Evolutionary conservation across 768 basidiomycete species (phyloP), one percentile per base, ranked within the genome.

Genomic region (Kwoniella dendrophila): DNA sequence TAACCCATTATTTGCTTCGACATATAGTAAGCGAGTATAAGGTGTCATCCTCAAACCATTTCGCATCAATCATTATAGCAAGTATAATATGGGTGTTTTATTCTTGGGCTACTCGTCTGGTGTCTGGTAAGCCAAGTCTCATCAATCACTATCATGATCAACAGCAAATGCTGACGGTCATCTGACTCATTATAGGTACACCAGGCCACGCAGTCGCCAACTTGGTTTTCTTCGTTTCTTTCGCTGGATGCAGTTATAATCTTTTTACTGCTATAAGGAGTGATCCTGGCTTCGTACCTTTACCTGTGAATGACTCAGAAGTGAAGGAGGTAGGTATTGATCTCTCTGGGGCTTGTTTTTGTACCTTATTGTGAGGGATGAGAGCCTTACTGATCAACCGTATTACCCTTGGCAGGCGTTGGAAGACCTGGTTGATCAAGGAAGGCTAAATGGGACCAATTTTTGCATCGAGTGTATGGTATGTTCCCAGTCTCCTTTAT

Each of bases 381-480:
- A n/a, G n/a, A n/a, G n/a, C n/a, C n/a, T n/a, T n/a, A n/a, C n/a
- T n/a, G n/a, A n/a, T n/a, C n/a, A n/a, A 4, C 40, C 16, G 6
- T 4, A 34, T 33, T 4, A n/a, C 5, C 12, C 26, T 33, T 10
- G 40, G 18, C 62, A 94, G 91, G 85, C 90, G 36, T 88, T 99
- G 49, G 94, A 97, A 75, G 90, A 92, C 29, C 82, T 98, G 18
- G 90, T 93, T 14, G 88, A 88, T 10, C 86, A 88, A 73, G 92
- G 93, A 16, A 83, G 88, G 18, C 81, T 99, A 27, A 98, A 97
- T 76, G 94, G 95, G 0, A 92, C 93, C 77, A 92, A 92, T 10
- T 98, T 98, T 78, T 98, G 96, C 73, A 88, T 99, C 52, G 86
- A 88, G 62, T 98, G 95, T 80, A 92, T 98, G 92, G 89, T 88